These are phyloP conservation scores for Penicillium psychrosexuale DNA, from an alignment of 2,329 filamentous ascomycete species.

Conservation along the genomic window DNA sequence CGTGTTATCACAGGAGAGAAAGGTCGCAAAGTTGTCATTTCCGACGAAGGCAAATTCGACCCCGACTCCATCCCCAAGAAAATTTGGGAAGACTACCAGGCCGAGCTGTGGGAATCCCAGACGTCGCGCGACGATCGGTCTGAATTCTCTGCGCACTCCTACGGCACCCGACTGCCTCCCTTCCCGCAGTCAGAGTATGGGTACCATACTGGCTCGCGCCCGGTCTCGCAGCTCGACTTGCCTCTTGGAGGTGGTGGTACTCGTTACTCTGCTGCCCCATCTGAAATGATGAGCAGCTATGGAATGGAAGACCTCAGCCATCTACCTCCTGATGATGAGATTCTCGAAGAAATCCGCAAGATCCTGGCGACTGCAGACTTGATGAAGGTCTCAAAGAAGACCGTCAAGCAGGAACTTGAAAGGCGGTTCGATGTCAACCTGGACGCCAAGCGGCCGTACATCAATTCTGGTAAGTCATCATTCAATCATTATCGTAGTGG, in stretches of 20 bases:
- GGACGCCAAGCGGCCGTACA: constrained; percentile 86
- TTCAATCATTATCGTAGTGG: neutral
- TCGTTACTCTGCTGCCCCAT: constrained; percentile 76
- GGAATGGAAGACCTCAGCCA: constrained; percentile 72
- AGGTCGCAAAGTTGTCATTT: constrained; percentile 87
- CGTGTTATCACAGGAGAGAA: constrained; percentile 93
- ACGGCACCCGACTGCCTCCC: constrained; percentile 75
- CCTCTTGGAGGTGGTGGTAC: constrained; percentile 52
- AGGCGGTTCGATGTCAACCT: constrained; percentile 81
- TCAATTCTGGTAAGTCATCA: constrained; percentile 74
- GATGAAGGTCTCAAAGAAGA: constrained; percentile 99
- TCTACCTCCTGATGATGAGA: constrained; percentile 81
- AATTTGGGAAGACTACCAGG: constrained; percentile 99
- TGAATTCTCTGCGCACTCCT: constrained; percentile 89
- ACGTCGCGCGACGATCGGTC: constrained; percentile 80
- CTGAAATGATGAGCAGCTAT: constrained; percentile 68
- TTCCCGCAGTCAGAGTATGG: constrained; percentile 69
- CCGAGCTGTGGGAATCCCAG: constrained; percentile 94
- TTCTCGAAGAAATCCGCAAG: constrained; percentile 90
- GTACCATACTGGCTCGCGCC: constrained; percentile 56
- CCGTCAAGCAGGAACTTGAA: constrained; percentile 90
- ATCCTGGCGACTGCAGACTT: constrained; percentile 88
- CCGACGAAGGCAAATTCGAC: constrained; percentile 97
- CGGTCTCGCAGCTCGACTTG: constrained; percentile 60
- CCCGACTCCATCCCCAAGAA: constrained; percentile 89